A percentile compares a stretch with the other conserved stretches of the same genome.
Conservation (phyloP, 2,329 filamentous ascomycete genomes). For the Corinectria fuckeliana region DNA sequence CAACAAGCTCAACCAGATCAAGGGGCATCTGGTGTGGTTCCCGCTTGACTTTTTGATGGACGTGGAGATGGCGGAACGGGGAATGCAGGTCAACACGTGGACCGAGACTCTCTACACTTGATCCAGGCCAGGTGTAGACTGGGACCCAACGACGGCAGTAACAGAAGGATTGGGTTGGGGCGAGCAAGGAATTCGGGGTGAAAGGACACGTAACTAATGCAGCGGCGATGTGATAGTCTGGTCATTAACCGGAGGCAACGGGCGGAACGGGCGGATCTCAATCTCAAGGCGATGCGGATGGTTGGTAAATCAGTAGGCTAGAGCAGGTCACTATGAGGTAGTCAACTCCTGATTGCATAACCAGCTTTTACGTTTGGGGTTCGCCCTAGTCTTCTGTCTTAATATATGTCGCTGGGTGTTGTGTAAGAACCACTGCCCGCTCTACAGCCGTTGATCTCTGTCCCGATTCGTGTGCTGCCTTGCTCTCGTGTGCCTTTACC, state of each 20-base stretch:
- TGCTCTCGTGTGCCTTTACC: too few relatives aligned
- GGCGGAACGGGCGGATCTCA: background rate
- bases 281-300: background rate
- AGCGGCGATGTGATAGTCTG: background rate
- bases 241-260: background rate
- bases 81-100: constrained; percentile 82
- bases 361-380: background rate
- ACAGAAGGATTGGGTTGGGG: background rate
- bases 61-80: constrained; percentile 87
- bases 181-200: background rate
- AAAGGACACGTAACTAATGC: background rate
- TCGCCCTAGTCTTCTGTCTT: background rate
- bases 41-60: constrained; percentile 86
- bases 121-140: constrained; percentile 7
- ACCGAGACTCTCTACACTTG: constrained; percentile 88
- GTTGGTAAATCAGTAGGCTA: background rate
- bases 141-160: background rate
- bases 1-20: constrained; percentile 77
- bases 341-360: constrained; percentile 5
- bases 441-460: too few relatives aligned
- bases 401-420: too few relatives aligned
- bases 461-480: too few relatives aligned
- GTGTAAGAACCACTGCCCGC: too few relatives aligned
- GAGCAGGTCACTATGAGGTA: constrained; percentile 1
- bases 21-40: constrained; percentile 94